Conservation (phyloP, 2,329 filamentous ascomycete species). For the Trichoderma sp. region DNA sequence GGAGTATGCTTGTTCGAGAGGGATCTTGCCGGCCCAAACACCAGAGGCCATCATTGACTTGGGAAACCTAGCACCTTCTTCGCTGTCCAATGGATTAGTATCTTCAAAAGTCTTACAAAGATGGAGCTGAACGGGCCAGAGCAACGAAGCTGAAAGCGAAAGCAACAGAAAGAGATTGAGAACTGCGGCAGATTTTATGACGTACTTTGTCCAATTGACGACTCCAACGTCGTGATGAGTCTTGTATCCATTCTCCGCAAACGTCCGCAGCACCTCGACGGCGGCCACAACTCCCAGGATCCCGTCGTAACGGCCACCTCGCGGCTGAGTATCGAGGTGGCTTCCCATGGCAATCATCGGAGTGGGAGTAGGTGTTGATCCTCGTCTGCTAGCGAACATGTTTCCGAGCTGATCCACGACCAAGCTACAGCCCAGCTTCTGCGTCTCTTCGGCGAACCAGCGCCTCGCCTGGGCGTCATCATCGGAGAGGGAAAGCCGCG, state of each 20-base stretch:
- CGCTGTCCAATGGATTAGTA: slow-evolving; percentile 48
- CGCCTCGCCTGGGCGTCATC: slow-evolving; percentile 73
- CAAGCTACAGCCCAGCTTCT: slow-evolving; percentile 66
- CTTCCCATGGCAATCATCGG: slow-evolving; percentile 69
- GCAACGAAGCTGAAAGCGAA: neutral
- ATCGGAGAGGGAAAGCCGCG: slow-evolving; percentile 73
- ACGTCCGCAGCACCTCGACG: slow-evolving; percentile 68
- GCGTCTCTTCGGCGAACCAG: slow-evolving; percentile 72
- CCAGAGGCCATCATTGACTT: slow-evolving; percentile 75
- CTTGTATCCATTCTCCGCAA: slow-evolving; percentile 65
- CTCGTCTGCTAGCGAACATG: slow-evolving; percentile 70
- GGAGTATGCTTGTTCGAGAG: slow-evolving; percentile 62
- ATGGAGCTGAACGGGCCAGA: too few species aligned
- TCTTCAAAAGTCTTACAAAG: neutral
- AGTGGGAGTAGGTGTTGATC: slow-evolving; percentile 57
- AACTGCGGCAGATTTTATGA: neutral
- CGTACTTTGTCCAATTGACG: slow-evolving; percentile 74
- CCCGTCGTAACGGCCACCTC: slow-evolving; percentile 72
- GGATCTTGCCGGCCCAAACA: slow-evolving; percentile 72
- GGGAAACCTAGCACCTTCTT: slow-evolving; percentile 80
- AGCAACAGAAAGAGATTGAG: fast-evolving
- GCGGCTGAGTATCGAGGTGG: slow-evolving; percentile 67
- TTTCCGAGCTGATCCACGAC: slow-evolving; percentile 80
- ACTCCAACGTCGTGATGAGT: slow-evolving; percentile 73
- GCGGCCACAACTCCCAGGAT: slow-evolving; percentile 75